A percentile compares a stretch with the other conserved stretches of the same genome.
phyloP scores from a whole-genome alignment of 2,329 filamentous ascomycete genomes.

The Cytospora piceicola region DNA sequence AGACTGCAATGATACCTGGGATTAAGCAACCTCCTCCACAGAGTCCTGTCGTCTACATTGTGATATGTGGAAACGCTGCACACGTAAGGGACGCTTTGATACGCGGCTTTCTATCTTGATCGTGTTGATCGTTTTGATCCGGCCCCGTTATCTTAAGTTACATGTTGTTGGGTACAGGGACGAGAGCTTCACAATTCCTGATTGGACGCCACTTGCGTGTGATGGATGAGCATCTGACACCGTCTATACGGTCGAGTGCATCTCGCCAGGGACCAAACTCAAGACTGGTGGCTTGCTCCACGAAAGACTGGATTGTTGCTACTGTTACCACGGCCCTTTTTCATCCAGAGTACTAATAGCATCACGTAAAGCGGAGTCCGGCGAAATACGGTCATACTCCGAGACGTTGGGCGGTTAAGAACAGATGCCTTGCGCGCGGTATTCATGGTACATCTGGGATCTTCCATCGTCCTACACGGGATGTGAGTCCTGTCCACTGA shows the following conservation, averaged over 20 bases:
- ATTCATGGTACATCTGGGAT: background rate
- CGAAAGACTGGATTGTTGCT: background rate
- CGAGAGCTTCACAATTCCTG: background rate
- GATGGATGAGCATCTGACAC: background rate
- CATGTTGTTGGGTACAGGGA: background rate
- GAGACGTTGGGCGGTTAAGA: background rate
- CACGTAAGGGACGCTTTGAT: background rate
- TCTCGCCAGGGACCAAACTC: slow-evolving; percentile 5
- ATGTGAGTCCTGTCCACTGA: background rate
- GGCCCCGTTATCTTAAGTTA: background rate
- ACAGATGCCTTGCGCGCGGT: background rate
- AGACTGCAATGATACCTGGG: background rate
- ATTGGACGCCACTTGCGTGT: slow-evolving; percentile 11
- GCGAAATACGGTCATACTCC: background rate
- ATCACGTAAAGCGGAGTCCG: background rate
- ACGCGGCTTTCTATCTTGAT: too few relatives aligned
- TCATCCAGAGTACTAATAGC: background rate
- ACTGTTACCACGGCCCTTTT: background rate
- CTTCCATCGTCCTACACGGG: background rate
- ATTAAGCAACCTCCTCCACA: background rate
- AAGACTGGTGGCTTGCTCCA: background rate
- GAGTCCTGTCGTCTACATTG: background rate
- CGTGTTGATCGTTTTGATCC: too few relatives aligned
- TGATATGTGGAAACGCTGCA: background rate
- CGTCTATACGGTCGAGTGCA: slow-evolving; percentile 2